phyloP scores from a whole-genome alignment of 2,329 filamentous ascomycete genomes.

The Botrytis galanthina region DNA sequence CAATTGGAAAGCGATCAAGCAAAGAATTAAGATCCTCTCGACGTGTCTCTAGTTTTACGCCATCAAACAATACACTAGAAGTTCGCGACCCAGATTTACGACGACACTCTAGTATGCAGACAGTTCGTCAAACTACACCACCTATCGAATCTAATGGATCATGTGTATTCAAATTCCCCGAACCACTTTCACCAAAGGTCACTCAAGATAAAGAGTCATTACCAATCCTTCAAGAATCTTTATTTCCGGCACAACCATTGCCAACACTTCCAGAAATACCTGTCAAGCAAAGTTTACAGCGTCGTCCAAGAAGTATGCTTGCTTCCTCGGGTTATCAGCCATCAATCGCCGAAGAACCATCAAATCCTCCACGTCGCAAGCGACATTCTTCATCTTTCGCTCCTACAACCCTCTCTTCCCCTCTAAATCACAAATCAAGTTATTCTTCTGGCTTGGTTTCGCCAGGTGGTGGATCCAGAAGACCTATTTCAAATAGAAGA shows the following conservation, averaged over 20 bases:
- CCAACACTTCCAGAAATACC: neutral
- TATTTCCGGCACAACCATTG: neutral
- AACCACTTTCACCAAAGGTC: neutral
- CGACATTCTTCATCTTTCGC: conserved; percentile 13
- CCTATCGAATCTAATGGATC: conserved; percentile 16
- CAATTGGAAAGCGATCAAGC: neutral
- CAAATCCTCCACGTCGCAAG: neutral
- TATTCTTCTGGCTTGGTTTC: neutral
- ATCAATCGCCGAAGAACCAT: neutral
- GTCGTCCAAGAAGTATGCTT: conserved; percentile 17
- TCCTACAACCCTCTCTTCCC: conserved; percentile 6
- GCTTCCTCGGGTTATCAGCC: neutral
- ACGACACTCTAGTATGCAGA: conserved; percentile 22
- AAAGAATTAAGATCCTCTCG: conserved; percentile 16
- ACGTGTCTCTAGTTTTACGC: conserved; percentile 28
- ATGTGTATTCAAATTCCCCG: conserved; percentile 3
- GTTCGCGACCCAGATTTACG: conserved; percentile 24
- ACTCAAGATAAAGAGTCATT: conserved; percentile 9
- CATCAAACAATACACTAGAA: conserved; percentile 22
- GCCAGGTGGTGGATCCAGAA: conserved; percentile 19
- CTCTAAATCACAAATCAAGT: conserved; percentile 3
- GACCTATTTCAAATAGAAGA: conserved; percentile 26
- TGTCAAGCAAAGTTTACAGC: neutral
- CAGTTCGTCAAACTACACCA: neutral
- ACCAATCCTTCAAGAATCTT: conserved; percentile 11